Evolutionary conservation across 441 rosid genomes (phyloP).

Genomic region (Eutrema salsugineum): DNA sequence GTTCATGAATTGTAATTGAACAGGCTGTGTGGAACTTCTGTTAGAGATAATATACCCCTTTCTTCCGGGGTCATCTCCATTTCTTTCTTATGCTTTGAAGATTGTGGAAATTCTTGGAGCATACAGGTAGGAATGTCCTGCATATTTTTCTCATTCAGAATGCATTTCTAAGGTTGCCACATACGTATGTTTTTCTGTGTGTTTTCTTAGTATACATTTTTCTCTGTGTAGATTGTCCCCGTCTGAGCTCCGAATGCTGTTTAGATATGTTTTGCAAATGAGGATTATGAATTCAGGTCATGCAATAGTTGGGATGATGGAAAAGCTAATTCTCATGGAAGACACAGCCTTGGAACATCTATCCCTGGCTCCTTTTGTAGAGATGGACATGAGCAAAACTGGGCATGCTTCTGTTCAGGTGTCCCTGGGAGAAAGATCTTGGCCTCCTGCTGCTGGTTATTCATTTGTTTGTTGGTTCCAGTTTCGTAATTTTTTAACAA

Average conservation of each 20-base stretch:
- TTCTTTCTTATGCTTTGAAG: conserved; percentile 84
- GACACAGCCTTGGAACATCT: conserved; percentile 74
- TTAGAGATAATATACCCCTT: conserved; percentile 93
- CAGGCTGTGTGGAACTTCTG: conserved; percentile 97
- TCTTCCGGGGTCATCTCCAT: conserved; percentile 81
- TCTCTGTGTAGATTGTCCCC: conserved; percentile 86
- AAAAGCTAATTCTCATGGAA: conserved; percentile 80
- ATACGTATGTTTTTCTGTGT: conserved; percentile 11
- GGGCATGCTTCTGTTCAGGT: conserved; percentile 98
- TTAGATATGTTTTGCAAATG: conserved; percentile 87
- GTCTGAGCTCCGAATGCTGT: conserved; percentile 83
- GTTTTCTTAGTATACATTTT: conserved; percentile 28
- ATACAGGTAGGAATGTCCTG: conserved; percentile 59
- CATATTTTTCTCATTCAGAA: background rate
- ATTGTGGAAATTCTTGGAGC: conserved; percentile 99
- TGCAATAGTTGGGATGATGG: conserved; percentile 89
- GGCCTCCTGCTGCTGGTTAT: conserved; percentile 99
- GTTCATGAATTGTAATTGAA: conserved; percentile 12
- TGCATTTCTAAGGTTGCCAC: conserved; percentile 10
- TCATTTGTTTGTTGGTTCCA: conserved; percentile 98
- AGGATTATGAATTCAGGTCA: conserved; percentile 79
- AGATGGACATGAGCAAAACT: conserved; percentile 90
- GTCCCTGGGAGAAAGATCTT: conserved; percentile 96
- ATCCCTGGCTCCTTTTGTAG: conserved; percentile 85
- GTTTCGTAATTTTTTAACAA: conserved; percentile 68